Percentiles rank a stretch among this genome's conserved stretches.
Evolutionary conservation across 495 filamentous ascomycete genomes (phyloP).

Genomic region (Penicillium silybi): DNA sequence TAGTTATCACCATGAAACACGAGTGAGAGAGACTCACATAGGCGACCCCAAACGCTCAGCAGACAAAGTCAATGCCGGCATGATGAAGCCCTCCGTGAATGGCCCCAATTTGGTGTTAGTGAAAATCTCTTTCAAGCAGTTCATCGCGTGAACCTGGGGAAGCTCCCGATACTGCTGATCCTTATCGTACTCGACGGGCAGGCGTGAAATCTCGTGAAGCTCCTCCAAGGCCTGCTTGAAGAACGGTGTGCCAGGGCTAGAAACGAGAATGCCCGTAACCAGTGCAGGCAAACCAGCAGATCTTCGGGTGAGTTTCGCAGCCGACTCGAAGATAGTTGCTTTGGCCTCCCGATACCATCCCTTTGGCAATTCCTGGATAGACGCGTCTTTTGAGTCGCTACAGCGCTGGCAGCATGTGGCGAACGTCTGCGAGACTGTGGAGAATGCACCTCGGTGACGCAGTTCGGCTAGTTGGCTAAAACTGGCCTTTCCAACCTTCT

Average conservation of each 20-base stretch:
- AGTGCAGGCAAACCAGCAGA: slow-evolving; percentile 90
- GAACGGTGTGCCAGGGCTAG: slow-evolving; percentile 36
- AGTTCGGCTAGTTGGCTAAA: slow-evolving; percentile 80
- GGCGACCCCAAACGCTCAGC: slow-evolving; percentile 62
- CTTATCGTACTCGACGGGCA: slow-evolving; percentile 45
- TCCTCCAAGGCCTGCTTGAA: slow-evolving; percentile 50
- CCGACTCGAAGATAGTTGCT: slow-evolving; percentile 61
- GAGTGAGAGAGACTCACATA: slow-evolving; percentile 40
- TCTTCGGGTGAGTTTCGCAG: slow-evolving; percentile 75
- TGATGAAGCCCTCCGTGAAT: slow-evolving; percentile 63
- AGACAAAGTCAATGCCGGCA: slow-evolving; percentile 68
- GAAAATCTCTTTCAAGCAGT: slow-evolving; percentile 85
- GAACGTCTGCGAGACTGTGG: slow-evolving; percentile 87
- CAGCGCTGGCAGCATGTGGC: slow-evolving; percentile 65
- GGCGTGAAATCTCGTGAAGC: slow-evolving; percentile 54
- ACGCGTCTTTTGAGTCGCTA: slow-evolving; percentile 47
- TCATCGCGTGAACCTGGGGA: slow-evolving; percentile 90
- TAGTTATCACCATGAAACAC: slow-evolving; percentile 1
- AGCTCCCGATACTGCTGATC: slow-evolving; percentile 54
- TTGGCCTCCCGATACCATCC: slow-evolving; percentile 67
- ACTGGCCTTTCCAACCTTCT: slow-evolving; percentile 60
- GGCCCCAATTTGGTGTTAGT: slow-evolving; percentile 66
- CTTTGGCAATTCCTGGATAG: slow-evolving; percentile 36
- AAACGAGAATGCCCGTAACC: slow-evolving; percentile 66
- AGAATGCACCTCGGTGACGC: slow-evolving; percentile 90